Evolutionary conservation across 208 protist species (phyloP).

Genomic region (Trypanosomatidae sp.): DNA sequence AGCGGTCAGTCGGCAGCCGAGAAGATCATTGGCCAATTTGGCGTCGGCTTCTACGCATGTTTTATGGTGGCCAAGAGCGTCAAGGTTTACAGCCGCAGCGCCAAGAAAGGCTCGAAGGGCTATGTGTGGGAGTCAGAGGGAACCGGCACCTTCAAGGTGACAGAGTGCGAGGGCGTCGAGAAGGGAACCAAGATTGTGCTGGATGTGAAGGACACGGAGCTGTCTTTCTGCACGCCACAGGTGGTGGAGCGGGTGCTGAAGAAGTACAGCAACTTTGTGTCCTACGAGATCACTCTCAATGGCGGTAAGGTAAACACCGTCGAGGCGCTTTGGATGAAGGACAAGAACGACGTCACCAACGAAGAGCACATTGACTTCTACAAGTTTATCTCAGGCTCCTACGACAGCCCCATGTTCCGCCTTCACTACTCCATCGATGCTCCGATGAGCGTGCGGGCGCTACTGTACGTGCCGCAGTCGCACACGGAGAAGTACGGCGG

Average conservation of each 20-base stretch:
- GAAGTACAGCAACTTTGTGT: conserved; percentile 98
- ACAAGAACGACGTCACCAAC: conserved; percentile 88
- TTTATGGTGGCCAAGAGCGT: conserved; percentile 98
- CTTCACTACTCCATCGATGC: conserved; percentile 96
- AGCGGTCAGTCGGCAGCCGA: conserved; percentile 71
- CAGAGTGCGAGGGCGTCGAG: conserved; percentile 93
- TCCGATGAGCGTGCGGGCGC: conserved; percentile 92
- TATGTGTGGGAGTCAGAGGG: conserved; percentile 96
- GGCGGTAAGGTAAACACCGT: conserved; percentile 95
- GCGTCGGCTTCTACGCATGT: conserved; percentile 97
- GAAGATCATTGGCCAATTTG: conserved; percentile 97
- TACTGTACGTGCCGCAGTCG: conserved; percentile 96
- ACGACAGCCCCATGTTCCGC: conserved; percentile 93
- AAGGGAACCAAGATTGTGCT: conserved; percentile 97
- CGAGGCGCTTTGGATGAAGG: conserved; percentile 96
- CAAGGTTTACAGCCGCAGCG: conserved; percentile 92
- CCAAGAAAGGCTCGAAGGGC: conserved; percentile 86
- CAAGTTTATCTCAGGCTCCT: conserved; percentile 94
- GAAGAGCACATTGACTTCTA: conserved; percentile 98
- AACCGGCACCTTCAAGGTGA: conserved; percentile 93
- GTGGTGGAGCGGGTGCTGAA: conserved; percentile 95
- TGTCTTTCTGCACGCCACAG: conserved; percentile 93
- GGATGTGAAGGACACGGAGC: conserved; percentile 93
- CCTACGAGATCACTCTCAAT: conserved; percentile 96
- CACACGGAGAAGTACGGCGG: conserved; percentile 97